Conservation (phyloP, 208 protist genomes). For the Vickermania spadyakhi region DNA sequence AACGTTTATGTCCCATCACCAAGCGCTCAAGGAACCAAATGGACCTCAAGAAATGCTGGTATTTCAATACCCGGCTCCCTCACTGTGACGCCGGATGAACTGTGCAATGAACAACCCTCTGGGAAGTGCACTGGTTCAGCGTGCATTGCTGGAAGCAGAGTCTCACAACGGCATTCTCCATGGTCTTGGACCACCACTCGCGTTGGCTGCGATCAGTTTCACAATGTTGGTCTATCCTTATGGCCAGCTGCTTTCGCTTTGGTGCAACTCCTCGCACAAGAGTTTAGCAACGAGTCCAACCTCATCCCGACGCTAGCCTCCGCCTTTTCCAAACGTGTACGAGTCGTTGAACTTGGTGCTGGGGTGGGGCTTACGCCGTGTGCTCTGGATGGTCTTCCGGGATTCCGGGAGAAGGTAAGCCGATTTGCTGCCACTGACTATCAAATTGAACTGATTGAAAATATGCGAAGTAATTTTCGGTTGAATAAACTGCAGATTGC, state of each 20-base stretch:
- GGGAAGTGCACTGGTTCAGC: not conserved
- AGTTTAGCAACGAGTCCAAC: slow-evolving; percentile 27
- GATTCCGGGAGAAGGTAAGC: slow-evolving; percentile 27
- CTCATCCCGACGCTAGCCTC: slow-evolving; percentile 17
- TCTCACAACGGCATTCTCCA: too few species aligned
- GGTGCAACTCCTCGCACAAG: slow-evolving; percentile 56
- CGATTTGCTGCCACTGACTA: slow-evolving; percentile 60
- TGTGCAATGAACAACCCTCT: not conserved
- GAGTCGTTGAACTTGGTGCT: slow-evolving; percentile 64
- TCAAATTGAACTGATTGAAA: slow-evolving; percentile 52
- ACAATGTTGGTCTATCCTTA: slow-evolving; percentile 69
- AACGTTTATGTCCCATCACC: slow-evolving; percentile 16
- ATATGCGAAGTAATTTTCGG: slow-evolving; percentile 53
- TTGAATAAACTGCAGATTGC: slow-evolving; percentile 7
- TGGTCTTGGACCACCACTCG: slow-evolving; percentile 12
- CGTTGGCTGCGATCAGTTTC: slow-evolving; percentile 46
- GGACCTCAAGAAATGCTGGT: too few species aligned
- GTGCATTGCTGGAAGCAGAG: too few species aligned
- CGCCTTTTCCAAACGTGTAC: slow-evolving; percentile 20
- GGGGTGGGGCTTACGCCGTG: slow-evolving; percentile 62
- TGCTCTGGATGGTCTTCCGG: slow-evolving; percentile 26
- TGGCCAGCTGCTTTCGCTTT: slow-evolving; percentile 76
- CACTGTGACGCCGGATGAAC: not conserved
- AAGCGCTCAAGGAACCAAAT: not conserved
- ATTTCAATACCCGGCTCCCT: not conserved